These are phyloP conservation scores for Setaria viridis DNA, from an alignment of 202 grass and related monocot species.

Conservation along the genomic window DNA sequence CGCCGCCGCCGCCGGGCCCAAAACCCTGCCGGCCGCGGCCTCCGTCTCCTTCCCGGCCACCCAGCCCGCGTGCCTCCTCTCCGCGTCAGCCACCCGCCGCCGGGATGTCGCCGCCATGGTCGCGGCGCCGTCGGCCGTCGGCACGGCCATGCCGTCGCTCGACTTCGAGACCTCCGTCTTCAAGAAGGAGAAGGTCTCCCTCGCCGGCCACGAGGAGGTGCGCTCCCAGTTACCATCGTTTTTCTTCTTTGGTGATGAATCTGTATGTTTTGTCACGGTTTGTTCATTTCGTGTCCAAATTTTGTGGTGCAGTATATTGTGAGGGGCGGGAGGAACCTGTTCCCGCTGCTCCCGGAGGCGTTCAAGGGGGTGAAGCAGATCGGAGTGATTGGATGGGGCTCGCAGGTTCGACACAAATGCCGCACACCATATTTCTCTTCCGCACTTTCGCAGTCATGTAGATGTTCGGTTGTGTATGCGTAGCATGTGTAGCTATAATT, in stretches of 20 bases:
- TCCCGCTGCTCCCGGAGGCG: slow-evolving; percentile 75
- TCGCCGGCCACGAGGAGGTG: slow-evolving; percentile 92
- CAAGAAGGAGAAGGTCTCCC: slow-evolving; percentile 97
- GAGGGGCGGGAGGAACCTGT: slow-evolving; percentile 83
- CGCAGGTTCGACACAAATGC: slow-evolving; percentile 59
- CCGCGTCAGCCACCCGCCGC: slow-evolving; percentile 6
- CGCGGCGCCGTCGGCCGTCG: slow-evolving; percentile 48
- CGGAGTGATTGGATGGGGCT: slow-evolving; percentile 90
- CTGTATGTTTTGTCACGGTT: background rate
- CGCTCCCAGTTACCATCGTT: background rate
- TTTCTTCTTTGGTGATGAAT: background rate
- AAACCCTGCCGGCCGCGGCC: slow-evolving; percentile 25
- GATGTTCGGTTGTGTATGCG: background rate
- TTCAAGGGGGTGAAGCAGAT: slow-evolving; percentile 95
- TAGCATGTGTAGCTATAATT: background rate
- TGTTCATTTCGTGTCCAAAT: background rate
- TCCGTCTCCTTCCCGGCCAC: slow-evolving; percentile 37
- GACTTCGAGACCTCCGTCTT: slow-evolving; percentile 88
- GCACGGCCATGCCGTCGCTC: slow-evolving; percentile 58
- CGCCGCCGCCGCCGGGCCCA: slow-evolving; percentile 26
- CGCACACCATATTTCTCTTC: background rate
- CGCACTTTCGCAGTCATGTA: background rate
- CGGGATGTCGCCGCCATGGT: slow-evolving; percentile 65
- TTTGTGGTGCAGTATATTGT: slow-evolving; percentile 71
- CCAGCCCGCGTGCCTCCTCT: slow-evolving; percentile 38